Base-by-base conservation (phyloP, 352 stramenopile species). In the Pythium rhizo-oryzae region DNA sequence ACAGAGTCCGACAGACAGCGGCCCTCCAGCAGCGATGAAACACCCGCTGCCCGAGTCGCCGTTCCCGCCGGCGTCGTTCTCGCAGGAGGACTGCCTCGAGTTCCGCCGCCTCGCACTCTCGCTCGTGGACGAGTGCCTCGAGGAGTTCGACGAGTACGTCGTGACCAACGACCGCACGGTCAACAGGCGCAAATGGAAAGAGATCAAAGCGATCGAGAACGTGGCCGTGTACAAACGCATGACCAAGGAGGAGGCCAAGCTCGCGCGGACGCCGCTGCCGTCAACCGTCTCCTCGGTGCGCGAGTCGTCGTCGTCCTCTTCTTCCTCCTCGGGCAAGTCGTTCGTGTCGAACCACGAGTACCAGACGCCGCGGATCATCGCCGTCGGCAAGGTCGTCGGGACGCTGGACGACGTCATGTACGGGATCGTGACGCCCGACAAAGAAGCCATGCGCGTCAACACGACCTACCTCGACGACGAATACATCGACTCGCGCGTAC, bases 391-490 rank as follows among this genome's bases (percentile, higher is more conserved):
- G 21, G 53, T 72, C 35, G 59, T 61, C 0, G 81, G 81, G 0
- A 78, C 72, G 57, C 28, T 91, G 24, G 76, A 90, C 43, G 79
- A 91, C 43, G 70, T 89, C 58, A 89, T 91, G 81, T 79, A 85
- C 57, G 79, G 82, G 9, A 77, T 89, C 41, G 49, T 73, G 4
- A 70, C 79, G 4, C 81, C 85, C 25, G 78, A 85, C 72, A 54
- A 77, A 37, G 69, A 80, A 8, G 63, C 75, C 33, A 87, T 89
- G 83, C 63, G 82, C 46, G 69, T 90, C 24, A 82, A 85, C 60
- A 76, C 75, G 7, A 63, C 75, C 5, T 87, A 82, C 62, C 78
- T 80, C 15, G 67, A 81, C 24, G 74, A 87, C 68, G 77, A 78
- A 7, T 57, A 76, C 28, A 72, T 83, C 35, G 64, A 71, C 50